phyloP scores from a whole-genome alignment of 352 stramenopile species.

The Elongisporangium prolatum region DNA sequence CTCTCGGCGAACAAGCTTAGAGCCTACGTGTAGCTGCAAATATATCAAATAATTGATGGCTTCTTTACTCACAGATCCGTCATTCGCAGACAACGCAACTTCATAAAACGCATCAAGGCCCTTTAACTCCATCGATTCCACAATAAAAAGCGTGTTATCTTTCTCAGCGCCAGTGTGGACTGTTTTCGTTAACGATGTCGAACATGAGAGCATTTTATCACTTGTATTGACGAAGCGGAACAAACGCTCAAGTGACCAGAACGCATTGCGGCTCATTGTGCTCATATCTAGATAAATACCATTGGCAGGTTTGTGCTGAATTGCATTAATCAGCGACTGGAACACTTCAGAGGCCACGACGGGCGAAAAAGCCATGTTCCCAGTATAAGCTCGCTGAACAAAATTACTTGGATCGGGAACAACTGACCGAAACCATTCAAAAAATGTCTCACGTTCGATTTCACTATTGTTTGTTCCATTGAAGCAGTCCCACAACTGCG shows the following conservation, averaged over 20 bases:
- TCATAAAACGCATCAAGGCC: constrained; percentile 59
- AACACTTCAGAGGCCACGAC: constrained; percentile 45
- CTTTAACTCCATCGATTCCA: constrained; percentile 57
- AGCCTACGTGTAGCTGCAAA: constrained; percentile 60
- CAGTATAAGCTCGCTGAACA: constrained; percentile 56
- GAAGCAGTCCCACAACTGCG: constrained; percentile 61
- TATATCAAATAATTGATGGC: constrained; percentile 70
- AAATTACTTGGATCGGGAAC: constrained; percentile 70
- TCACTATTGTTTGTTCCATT: constrained; percentile 21
- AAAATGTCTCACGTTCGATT: constrained; percentile 55
- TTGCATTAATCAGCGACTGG: constrained; percentile 31
- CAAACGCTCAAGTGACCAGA: constrained; percentile 49
- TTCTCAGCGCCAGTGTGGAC: constrained; percentile 7
- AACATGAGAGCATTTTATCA: constrained; percentile 28
- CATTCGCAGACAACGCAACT: constrained; percentile 32
- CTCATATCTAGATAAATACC: constrained; percentile 44
- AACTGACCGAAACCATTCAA: constrained; percentile 64
- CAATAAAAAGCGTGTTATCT: constrained; percentile 30
- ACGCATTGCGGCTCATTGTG: constrained; percentile 45
- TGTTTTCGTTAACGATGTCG: neutral
- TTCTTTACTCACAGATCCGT: constrained; percentile 39
- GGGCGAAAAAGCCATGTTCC: constrained; percentile 54
- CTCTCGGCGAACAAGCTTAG: constrained; percentile 62
- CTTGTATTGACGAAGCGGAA: constrained; percentile 66
- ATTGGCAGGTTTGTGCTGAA: constrained; percentile 4